Conservation (phyloP, 2,329 filamentous ascomycete species). For the Fusarium illudens region DNA sequence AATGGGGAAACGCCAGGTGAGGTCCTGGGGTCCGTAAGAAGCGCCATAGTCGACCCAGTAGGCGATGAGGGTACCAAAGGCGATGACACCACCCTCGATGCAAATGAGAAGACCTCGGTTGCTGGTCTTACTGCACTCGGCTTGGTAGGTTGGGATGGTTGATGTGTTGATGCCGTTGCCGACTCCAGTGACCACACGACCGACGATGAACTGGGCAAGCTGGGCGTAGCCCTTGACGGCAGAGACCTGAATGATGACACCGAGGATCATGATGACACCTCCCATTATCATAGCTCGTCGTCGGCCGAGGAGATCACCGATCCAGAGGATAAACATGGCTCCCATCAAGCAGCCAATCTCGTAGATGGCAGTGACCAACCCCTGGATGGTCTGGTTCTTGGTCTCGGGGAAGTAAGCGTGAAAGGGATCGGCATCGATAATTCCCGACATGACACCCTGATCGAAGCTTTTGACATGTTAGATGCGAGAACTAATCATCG, state of each 20-base stretch:
- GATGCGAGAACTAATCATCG: no score
- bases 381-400: slow-evolving; percentile 57
- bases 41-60: slow-evolving; percentile 56
- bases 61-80: slow-evolving; percentile 52
- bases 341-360: slow-evolving; percentile 62
- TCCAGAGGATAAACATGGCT: slow-evolving; percentile 57
- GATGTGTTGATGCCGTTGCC: slow-evolving; percentile 61
- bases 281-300: slow-evolving; percentile 66
- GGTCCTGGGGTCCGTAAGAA: slow-evolving; percentile 54
- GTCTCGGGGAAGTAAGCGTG: slow-evolving; percentile 55
- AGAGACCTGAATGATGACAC: slow-evolving; percentile 66
- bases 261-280: slow-evolving; percentile 65
- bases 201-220: slow-evolving; percentile 61
- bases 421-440: slow-evolving; percentile 61
- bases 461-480: slow-evolving; percentile 56
- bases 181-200: slow-evolving; percentile 60
- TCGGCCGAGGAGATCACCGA: slow-evolving; percentile 62
- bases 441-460: slow-evolving; percentile 63
- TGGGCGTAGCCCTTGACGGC: slow-evolving; percentile 46
- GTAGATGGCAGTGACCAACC: slow-evolving; percentile 59
- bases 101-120: slow-evolving; percentile 64
- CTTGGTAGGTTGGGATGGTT: slow-evolving; percentile 64
- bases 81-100: slow-evolving; percentile 55
- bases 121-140: slow-evolving; percentile 61
- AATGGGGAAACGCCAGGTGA: slow-evolving; percentile 65